Evolutionary conservation across 352 stramenopile genomes (phyloP).

Genomic region (Globisporangium cederbergense): DNA sequence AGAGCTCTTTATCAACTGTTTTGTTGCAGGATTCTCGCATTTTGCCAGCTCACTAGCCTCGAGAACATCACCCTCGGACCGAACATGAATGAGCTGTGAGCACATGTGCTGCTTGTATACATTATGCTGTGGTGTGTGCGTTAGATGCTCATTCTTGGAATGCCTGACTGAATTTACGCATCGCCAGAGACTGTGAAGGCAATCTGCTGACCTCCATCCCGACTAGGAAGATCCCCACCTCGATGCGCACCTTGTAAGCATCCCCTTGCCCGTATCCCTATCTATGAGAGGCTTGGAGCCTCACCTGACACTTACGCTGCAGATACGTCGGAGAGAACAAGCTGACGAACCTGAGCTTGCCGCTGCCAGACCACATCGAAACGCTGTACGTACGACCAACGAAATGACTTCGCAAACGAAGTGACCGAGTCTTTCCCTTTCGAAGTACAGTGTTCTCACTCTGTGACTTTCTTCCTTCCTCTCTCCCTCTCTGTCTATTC

Average conservation of each 20-base stretch:
- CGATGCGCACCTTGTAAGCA: slow-evolving; percentile 2
- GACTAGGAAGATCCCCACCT: neutral
- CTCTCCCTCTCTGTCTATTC: too few species aligned
- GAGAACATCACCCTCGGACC: slow-evolving; percentile 1
- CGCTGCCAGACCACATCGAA: neutral
- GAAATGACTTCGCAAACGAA: neutral
- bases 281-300: neutral
- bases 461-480: neutral
- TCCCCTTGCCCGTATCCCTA: neutral
- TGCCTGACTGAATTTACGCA: neutral
- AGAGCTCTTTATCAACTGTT: neutral
- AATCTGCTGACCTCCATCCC: slow-evolving; percentile 1
- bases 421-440: neutral
- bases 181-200: neutral
- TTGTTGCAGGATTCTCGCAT: slow-evolving; percentile 6
- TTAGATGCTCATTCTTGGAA: neutral
- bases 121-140: too few species aligned
- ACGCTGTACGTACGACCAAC: neutral
- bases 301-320: neutral
- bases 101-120: neutral
- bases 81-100: slow-evolving; percentile 9
- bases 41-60: neutral
- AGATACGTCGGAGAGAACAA: slow-evolving; percentile 1
- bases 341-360: slow-evolving; percentile 3
- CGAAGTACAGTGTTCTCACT: neutral